Conservation (phyloP, 306 rosid genomes). For the Hippophae gyantsensis region DNA sequence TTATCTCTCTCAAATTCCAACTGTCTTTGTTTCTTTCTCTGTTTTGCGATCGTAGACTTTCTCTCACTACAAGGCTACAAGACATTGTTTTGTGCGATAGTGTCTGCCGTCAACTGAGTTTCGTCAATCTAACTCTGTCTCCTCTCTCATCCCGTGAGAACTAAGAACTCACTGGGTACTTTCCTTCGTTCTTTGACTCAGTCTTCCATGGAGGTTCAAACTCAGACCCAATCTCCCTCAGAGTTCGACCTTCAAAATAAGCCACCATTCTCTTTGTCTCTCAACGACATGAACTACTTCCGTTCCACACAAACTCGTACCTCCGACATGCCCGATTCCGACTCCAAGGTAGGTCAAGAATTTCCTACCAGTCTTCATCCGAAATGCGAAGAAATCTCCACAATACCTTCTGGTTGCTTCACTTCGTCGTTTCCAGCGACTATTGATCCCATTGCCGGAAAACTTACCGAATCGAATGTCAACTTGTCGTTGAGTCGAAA, state of each 20-base stretch:
- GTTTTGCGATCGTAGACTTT: too few species aligned
- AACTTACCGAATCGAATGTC: neutral
- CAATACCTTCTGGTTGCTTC: too few species aligned
- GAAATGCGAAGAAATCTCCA: neutral
- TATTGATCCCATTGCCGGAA: neutral
- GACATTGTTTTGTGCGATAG: too few species aligned
- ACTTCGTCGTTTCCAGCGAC: conserved; percentile 9
- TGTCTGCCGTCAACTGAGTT: too few species aligned
- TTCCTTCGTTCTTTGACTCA: conserved; percentile 4
- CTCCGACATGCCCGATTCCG: conserved; percentile 16
- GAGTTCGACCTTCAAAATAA: conserved; percentile 19
- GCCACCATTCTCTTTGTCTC: conserved; percentile 27
- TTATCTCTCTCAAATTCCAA: too few species aligned
- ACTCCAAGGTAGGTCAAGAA: neutral
- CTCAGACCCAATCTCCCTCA: conserved; percentile 22
- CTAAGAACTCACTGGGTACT: too few species aligned
- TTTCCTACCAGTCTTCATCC: neutral
- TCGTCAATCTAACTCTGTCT: too few species aligned
- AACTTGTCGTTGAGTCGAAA: conserved; percentile 7
- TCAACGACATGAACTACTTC: conserved; percentile 7
- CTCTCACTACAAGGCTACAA: too few species aligned
- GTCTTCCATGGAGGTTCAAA: conserved; percentile 38
- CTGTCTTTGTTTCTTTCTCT: too few species aligned
- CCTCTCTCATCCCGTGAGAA: too few species aligned
- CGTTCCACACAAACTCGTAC: neutral